phyloP scores from a whole-genome alignment of 306 rosid species.

The Medicago arabica region DNA sequence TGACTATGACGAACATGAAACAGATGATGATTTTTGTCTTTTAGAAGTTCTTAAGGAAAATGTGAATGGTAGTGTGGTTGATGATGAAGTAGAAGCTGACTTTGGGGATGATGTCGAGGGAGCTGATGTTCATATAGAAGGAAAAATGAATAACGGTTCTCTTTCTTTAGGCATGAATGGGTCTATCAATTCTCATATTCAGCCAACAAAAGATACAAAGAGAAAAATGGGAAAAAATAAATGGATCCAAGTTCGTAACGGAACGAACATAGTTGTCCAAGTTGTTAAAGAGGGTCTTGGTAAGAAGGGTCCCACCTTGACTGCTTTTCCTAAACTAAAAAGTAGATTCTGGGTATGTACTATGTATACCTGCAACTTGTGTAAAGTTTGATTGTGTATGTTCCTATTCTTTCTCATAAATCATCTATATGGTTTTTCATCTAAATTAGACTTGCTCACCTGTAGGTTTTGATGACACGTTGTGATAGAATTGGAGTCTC shows the following conservation, averaged over 20 bases:
- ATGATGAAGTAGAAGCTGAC: conserved; percentile 71
- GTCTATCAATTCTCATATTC: conserved; percentile 54
- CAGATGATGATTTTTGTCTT: conserved; percentile 76
- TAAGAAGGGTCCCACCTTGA: conserved; percentile 84
- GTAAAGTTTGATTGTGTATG: conserved; percentile 21
- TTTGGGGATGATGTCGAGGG: conserved; percentile 70
- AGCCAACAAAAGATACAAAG: conserved; percentile 57
- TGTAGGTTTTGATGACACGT: conserved; percentile 76
- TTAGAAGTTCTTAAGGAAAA: conserved; percentile 65
- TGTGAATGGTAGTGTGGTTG: conserved; percentile 61
- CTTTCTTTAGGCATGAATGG: conserved; percentile 54
- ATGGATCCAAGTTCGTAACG: conserved; percentile 82
- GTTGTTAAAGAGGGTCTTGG: conserved; percentile 97
- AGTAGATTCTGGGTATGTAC: conserved; percentile 96
- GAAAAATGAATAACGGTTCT: conserved; percentile 47
- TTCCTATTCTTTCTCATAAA: conserved; percentile 35
- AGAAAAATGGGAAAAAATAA: conserved; percentile 57
- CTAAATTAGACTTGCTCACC: conserved; percentile 48
- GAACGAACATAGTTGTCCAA: conserved; percentile 93
- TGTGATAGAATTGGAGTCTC: conserved; percentile 86
- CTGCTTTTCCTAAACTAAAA: conserved; percentile 84
- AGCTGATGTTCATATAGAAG: conserved; percentile 60
- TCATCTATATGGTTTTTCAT: conserved; percentile 25
- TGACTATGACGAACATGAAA: conserved; percentile 70
- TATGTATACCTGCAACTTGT: conserved; percentile 27